Base-by-base conservation (phyloP, 352 stramenopile species). In the Paralagenidium karlingii region DNA sequence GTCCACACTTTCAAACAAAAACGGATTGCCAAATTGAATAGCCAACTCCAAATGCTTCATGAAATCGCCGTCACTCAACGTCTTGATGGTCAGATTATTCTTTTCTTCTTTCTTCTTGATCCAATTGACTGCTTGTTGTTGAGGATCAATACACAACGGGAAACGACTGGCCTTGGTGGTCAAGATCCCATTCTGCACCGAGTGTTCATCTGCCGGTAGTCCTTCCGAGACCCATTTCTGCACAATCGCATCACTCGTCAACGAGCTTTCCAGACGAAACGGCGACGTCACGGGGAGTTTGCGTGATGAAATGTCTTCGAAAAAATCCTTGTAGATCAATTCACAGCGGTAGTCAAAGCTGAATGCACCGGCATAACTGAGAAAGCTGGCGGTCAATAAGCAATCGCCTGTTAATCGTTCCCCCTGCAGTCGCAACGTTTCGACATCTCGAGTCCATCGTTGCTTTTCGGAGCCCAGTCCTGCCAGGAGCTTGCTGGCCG, bases 31-130 rank as follows among this genome's bases (percentile, higher is more conserved):
- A 29, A 97, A 97, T 51, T 97, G 89, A 41, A 97, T 95, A 1
- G 89, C 87, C 13, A 97, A 54, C 61, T 97, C 90, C 20, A 84
- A 50, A 44, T 97, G 84, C 47, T 97, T 97, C 90, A 97, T 97
- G 47, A 97, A 97, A 45, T 97, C 89, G 0, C 60, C 40, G 38
- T 97, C 89, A 33, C 70, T 90, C n/a, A 97, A 57, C 10, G 87
- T 97, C 49, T 95, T 96, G 40, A 96, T 70, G 0, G 74, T 95
- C 32, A 97, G 49, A 30, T 94, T 93, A 58, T 92, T 82, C 45
- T 90, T 85, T 49, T 93, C 82, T 59, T 95, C 93, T 12, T 87
- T 96, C 46, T 91, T 89, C 60, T 98, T 97, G 61, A 98, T 97
- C 91, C 91, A 98, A 18, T 66, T 88, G 26, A 97, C 89, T 7